Percentiles rank a stretch among this genome's conserved stretches.
Conservation (phyloP, 148 eudicot genomes). For the Diospyros lotus region DNA sequence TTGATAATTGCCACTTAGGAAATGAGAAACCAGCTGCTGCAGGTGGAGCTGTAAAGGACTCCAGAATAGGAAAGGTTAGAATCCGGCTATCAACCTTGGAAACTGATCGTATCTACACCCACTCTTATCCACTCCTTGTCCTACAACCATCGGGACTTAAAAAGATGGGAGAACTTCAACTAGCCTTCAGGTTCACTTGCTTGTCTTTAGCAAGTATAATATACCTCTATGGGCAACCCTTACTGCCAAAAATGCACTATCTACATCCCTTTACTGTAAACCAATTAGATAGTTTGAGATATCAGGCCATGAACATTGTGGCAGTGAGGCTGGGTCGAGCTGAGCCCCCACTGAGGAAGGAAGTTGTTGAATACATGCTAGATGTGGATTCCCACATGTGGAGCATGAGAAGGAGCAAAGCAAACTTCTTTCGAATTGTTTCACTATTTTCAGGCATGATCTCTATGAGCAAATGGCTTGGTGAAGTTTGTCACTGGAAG, state of each 20-base stretch:
- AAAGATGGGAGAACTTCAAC: constrained; percentile 86
- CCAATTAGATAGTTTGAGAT: constrained; percentile 55
- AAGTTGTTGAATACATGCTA: constrained; percentile 76
- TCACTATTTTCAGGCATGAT: constrained; percentile 46
- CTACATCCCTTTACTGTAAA: constrained; percentile 46
- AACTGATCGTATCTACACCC: constrained; percentile 82
- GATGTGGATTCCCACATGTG: constrained; percentile 77
- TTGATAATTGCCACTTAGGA: constrained; percentile 58
- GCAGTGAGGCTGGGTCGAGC: constrained; percentile 65
- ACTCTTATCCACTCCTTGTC: constrained; percentile 67
- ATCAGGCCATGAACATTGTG: constrained; percentile 55
- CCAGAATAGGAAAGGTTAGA: constrained; percentile 65
- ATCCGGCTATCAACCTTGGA: constrained; percentile 81
- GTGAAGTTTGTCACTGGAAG: constrained; percentile 69
- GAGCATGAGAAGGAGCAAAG: constrained; percentile 92
- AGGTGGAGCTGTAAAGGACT: constrained; percentile 27
- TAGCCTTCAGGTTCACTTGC: constrained; percentile 82
- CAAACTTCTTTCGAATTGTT: constrained; percentile 63
- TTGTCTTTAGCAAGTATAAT: constrained; percentile 55
- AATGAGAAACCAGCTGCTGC: constrained; percentile 21
- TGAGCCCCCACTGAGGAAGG: constrained; percentile 72
- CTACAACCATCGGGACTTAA: constrained; percentile 80
- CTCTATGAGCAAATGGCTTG: constrained; percentile 59
- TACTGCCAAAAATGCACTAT: constrained; percentile 87
- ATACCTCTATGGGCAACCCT: constrained; percentile 55